phyloP scores from a whole-genome alignment of 2,329 filamentous ascomycete genomes.

The Botryotinia convoluta region DNA sequence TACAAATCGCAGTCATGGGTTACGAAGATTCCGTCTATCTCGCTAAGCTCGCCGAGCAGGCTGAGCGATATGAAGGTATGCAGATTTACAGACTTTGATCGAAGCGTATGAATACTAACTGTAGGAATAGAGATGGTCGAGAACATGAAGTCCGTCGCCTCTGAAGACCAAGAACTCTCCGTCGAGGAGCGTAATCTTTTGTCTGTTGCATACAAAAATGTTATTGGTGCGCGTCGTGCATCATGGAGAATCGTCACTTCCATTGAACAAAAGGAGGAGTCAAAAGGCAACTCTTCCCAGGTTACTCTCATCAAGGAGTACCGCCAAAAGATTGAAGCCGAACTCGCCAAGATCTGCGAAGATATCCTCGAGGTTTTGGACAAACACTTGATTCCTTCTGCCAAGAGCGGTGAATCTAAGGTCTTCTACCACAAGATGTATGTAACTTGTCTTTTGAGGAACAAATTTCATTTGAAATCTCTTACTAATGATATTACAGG shows the following conservation, averaged over 20 bases:
- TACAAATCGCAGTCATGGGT: constrained; percentile 71
- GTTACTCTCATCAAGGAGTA: constrained; percentile 94
- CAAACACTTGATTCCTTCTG: constrained; percentile 89
- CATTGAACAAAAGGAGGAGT: constrained; percentile 99
- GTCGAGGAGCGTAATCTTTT: constrained; percentile 98
- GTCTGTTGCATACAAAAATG: constrained; percentile 98
- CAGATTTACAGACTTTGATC: constrained; percentile 32
- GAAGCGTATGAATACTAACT: constrained; percentile 24
- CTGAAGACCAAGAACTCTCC: constrained; percentile 75
- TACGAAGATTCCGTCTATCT: constrained; percentile 99
- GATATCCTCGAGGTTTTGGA: constrained; percentile 95
- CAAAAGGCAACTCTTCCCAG: constrained; percentile 93
- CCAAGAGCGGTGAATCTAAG: constrained; percentile 95
- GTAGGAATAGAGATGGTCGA: constrained; percentile 86
- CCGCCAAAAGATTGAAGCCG: constrained; percentile 95
- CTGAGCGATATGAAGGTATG: constrained; percentile 99
- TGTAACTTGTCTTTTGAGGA: constrained; percentile 36
- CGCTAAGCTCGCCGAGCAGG: constrained; percentile 99
- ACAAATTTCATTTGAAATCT: not conserved
- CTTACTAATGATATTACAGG: constrained; percentile 51
- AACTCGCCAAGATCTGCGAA: constrained; percentile 96
- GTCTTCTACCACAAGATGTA: constrained; percentile 99
- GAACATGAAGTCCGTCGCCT: constrained; percentile 99
- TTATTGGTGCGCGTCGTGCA: constrained; percentile 92
- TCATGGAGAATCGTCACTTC: constrained; percentile 98